phyloP scores from a whole-genome alignment of 2,329 filamentous ascomycete genomes.

The Penicillium sp. region DNA sequence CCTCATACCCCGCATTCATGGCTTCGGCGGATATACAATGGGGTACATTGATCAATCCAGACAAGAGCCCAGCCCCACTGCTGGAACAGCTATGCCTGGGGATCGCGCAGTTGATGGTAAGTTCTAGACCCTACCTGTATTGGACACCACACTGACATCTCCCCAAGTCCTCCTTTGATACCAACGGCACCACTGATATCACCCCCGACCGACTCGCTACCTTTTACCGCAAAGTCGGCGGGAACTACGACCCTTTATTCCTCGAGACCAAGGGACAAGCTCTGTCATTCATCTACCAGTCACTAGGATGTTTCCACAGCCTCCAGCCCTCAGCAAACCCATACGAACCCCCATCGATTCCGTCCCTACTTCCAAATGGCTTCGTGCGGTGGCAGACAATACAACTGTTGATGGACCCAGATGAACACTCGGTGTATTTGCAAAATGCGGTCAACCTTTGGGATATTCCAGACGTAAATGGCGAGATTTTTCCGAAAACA shows the following conservation, averaged over 20 bases:
- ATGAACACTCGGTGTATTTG: conserved; percentile 81
- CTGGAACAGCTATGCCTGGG: conserved; percentile 68
- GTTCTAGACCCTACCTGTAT: conserved; percentile 29
- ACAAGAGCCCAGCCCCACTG: conserved; percentile 67
- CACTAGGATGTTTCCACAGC: conserved; percentile 84
- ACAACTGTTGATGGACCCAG: conserved; percentile 80
- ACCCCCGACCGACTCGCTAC: conserved; percentile 70
- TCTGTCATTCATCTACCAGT: conserved; percentile 90
- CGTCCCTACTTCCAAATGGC: conserved; percentile 76
- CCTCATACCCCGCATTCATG: conserved; percentile 24
- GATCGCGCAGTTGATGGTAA: conserved; percentile 69
- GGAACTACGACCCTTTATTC: conserved; percentile 78
- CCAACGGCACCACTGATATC: conserved; percentile 37
- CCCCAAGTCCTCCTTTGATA: conserved; percentile 33
- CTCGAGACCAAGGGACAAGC: conserved; percentile 69
- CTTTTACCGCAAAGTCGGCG: conserved; percentile 73
- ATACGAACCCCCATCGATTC: conserved; percentile 73
- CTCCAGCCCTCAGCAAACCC: conserved; percentile 70
- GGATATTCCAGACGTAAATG: conserved; percentile 70
- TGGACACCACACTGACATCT: conserved; percentile 5
- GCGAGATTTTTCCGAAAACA: conserved; percentile 56
- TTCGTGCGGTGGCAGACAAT: conserved; percentile 95
- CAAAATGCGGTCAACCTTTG: conserved; percentile 78
- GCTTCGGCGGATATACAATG: conserved; percentile 51
- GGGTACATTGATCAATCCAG: conserved; percentile 61